These are phyloP conservation scores for Aspergillus sclerotiicarbonarius DNA, from an alignment of 495 filamentous ascomycete genomes.

Conservation along the genomic window DNA sequence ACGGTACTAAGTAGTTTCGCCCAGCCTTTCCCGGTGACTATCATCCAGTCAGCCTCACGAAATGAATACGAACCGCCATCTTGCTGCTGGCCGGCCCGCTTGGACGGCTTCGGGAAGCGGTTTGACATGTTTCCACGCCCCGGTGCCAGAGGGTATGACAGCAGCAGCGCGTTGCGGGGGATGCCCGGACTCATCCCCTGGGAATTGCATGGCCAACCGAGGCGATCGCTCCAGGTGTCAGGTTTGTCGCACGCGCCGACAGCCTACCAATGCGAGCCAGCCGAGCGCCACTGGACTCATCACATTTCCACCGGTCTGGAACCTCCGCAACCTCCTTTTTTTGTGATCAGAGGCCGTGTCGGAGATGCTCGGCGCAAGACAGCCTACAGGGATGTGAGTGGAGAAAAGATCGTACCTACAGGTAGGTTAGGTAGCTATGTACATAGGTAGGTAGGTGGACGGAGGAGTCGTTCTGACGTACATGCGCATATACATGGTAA, in stretches of 20 bases:
- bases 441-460: neutral
- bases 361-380: neutral
- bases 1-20: neutral
- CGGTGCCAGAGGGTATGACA: constrained; percentile 2
- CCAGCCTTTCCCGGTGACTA: neutral
- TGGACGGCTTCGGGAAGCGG: constrained; percentile 13
- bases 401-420: neutral
- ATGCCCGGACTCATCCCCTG: neutral
- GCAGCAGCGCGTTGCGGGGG: neutral
- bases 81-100: constrained; percentile 10
- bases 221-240: neutral
- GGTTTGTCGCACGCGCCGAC: neutral
- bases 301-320: constrained; percentile 25
- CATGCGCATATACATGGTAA: neutral
- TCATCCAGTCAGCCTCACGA: neutral
- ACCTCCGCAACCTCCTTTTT: constrained; percentile 10
- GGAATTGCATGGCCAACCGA: too few species aligned
- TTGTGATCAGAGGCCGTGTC: constrained; percentile 2
- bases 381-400: neutral
- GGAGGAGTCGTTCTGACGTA: constrained; percentile 1
- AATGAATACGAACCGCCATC: neutral
- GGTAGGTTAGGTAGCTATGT: neutral
- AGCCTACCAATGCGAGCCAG: neutral
- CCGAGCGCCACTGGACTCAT: constrained; percentile 16
- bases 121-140: neutral